These are phyloP conservation scores for Leishmania aethiopica DNA, from an alignment of 208 protist genomes.

Conservation along the genomic window DNA sequence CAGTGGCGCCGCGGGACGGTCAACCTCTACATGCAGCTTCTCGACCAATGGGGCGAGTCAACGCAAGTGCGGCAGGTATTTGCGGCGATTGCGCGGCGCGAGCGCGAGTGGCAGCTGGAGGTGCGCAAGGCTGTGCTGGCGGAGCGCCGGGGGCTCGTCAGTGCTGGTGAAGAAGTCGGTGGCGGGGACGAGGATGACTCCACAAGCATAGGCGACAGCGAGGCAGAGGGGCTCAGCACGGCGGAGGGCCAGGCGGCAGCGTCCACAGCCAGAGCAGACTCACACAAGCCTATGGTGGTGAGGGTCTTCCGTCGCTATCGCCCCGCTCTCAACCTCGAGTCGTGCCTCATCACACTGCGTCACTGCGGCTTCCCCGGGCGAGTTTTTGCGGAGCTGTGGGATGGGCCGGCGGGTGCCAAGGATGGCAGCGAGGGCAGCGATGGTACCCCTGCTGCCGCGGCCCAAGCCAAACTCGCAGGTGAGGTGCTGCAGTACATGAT, in stretches of 20 bases:
- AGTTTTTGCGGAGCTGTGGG: constrained; percentile 2
- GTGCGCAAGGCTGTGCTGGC: constrained; percentile 17
- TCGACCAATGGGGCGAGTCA: constrained; percentile 53
- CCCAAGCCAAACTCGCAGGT: constrained; percentile 22
- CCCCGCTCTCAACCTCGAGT: constrained; percentile 32
- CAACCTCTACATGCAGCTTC: constrained; percentile 49
- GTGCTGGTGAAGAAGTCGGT: not conserved
- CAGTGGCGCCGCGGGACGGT: constrained; percentile 47
- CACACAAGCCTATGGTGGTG: not conserved
- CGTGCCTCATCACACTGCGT: constrained; percentile 32
- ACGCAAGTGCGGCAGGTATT: constrained; percentile 56
- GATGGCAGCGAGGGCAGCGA: not conserved
- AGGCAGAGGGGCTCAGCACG: not conserved
- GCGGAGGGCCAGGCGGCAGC: not conserved
- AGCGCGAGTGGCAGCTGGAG: constrained; percentile 18
- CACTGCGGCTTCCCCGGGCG: constrained; percentile 15
- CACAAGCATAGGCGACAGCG: not conserved
- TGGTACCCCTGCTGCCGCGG: too few species aligned
- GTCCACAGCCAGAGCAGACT: not conserved
- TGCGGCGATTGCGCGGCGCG: constrained; percentile 27
- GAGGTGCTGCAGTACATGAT: constrained; percentile 44
- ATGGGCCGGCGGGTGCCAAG: not conserved
- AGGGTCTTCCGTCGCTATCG: constrained; percentile 10
- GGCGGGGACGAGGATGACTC: not conserved
- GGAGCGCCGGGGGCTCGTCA: not conserved